A percentile compares a stretch with the other conserved stretches of the same genome.
phyloP scores from a whole-genome alignment of 1,284 basidiomycete species.

The Trichosporon sp. region DNA sequence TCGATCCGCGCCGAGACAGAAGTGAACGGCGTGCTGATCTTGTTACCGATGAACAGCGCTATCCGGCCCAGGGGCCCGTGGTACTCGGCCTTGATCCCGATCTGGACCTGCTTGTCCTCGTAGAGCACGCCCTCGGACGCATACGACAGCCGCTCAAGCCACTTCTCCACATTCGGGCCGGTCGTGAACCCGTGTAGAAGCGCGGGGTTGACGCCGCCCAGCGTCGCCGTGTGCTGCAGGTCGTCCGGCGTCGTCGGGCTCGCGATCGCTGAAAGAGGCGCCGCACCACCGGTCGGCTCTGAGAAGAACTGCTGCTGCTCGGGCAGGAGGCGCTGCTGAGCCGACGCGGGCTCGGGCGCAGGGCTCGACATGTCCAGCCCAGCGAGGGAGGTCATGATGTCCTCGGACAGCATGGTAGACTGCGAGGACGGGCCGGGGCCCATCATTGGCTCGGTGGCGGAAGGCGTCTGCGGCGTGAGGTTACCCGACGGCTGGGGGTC shows the following conservation, averaged over 20 bases:
- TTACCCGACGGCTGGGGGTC: constrained; percentile 13
- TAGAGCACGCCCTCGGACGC: constrained; percentile 86
- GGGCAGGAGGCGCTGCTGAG: constrained; percentile 20
- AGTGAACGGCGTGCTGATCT: constrained; percentile 79
- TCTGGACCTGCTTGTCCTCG: constrained; percentile 92
- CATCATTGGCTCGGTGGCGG: constrained; percentile 47
- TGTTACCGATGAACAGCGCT: constrained; percentile 95
- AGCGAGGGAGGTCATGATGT: constrained; percentile 74
- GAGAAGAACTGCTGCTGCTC: constrained; percentile 19
- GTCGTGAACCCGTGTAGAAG: constrained; percentile 62
- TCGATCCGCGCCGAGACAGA: constrained; percentile 85
- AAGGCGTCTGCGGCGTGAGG: constrained; percentile 6
- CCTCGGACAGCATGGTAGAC: constrained; percentile 53
- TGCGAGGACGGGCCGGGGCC: constrained; percentile 38
- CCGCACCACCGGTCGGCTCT: constrained; percentile 26
- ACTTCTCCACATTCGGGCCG: constrained; percentile 76
- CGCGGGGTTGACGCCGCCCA: constrained; percentile 54
- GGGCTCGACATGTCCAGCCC: constrained; percentile 71
- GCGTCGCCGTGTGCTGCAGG: constrained; percentile 42
- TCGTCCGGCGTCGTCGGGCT: constrained; percentile 24
- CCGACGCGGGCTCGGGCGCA: constrained; percentile 22
- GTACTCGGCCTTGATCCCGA: constrained; percentile 94
- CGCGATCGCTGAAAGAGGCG: constrained; percentile 9
- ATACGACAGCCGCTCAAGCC: constrained; percentile 84
- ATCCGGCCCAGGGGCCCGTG: constrained; percentile 89